Evolutionary conservation across 805 yeast genomes (phyloP).

Genomic region (Ogataea pini): DNA sequence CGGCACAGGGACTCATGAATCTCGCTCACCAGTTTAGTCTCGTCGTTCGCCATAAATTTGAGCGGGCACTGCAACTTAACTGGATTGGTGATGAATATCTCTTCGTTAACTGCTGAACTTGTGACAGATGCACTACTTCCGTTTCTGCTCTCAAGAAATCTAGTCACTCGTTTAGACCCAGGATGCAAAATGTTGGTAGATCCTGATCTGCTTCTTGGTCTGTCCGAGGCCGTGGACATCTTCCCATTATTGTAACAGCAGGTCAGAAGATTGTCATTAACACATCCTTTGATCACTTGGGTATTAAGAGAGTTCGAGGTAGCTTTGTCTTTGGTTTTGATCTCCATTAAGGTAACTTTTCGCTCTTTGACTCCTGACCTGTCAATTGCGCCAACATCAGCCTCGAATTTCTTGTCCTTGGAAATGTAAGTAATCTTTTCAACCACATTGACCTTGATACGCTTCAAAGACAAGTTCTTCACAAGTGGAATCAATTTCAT

Average conservation of each 20-base stretch:
- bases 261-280: slow-evolving; percentile 61
- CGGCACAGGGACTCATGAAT: slow-evolving; percentile 28
- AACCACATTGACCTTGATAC: slow-evolving; percentile 64
- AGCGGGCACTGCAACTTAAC: slow-evolving; percentile 40
- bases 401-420: slow-evolving; percentile 51
- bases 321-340: slow-evolving; percentile 53
- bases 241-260: slow-evolving; percentile 47
- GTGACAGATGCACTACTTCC: slow-evolving; percentile 4
- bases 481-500: slow-evolving; percentile 67
- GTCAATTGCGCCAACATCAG: slow-evolving; percentile 48
- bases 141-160: slow-evolving; percentile 21
- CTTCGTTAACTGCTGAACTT: slow-evolving; percentile 20
- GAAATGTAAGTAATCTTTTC: slow-evolving; percentile 68
- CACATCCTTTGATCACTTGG: slow-evolving; percentile 57
- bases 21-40: slow-evolving; percentile 28
- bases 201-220: slow-evolving; percentile 24
- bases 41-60: slow-evolving; percentile 35
- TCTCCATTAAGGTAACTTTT: slow-evolving; percentile 58
- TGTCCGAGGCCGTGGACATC: slow-evolving; percentile 1
- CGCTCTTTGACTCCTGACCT: slow-evolving; percentile 47
- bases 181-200: slow-evolving; percentile 15
- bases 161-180: slow-evolving; percentile 21
- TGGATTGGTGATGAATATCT: slow-evolving; percentile 38
- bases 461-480: slow-evolving; percentile 60
- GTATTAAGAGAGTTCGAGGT: slow-evolving; percentile 47